Percentiles rank a stretch among this genome's conserved stretches.
Evolutionary conservation across 345 rosid genomes (phyloP).

Genomic region (Dimocarpus longan): DNA sequence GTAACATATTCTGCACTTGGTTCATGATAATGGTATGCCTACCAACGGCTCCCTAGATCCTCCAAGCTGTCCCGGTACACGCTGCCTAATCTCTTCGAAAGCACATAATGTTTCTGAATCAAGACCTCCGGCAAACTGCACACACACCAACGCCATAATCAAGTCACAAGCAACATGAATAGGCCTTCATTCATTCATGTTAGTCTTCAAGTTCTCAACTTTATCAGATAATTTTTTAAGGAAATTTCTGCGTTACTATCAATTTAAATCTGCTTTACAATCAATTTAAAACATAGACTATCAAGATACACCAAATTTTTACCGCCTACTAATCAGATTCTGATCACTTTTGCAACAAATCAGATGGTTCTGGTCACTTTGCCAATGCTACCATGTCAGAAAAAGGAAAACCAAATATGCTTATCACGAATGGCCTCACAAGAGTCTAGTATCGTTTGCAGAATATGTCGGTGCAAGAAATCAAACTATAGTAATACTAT

Average conservation of each 20-base stretch:
- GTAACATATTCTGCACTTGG: not conserved
- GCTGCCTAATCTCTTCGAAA: constrained; percentile 77
- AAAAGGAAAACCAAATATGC: not conserved
- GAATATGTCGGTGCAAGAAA: not conserved
- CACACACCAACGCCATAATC: not conserved
- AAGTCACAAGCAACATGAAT: not conserved
- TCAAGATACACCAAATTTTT: not conserved
- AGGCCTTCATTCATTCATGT: not conserved
- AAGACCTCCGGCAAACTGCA: constrained; percentile 85
- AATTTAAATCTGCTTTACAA: no score
- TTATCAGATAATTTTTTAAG: no score
- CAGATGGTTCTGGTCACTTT: not conserved
- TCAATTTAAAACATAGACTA: not conserved
- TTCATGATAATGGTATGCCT: constrained; percentile 51
- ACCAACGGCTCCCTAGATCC: constrained; percentile 48
- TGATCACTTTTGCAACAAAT: not conserved
- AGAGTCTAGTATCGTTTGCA: not conserved
- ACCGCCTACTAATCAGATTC: not conserved
- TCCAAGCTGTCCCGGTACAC: constrained; percentile 54
- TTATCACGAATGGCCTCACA: not conserved
- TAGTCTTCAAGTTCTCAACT: no score
- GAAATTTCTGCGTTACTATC: no score
- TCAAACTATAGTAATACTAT: not conserved
- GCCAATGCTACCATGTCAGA: not conserved
- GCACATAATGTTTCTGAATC: constrained; percentile 86